A percentile compares a stretch with the other conserved stretches of the same genome.
phyloP scores from a whole-genome alignment of 2,329 filamentous ascomycete species.

The Paraphoma sp. region DNA sequence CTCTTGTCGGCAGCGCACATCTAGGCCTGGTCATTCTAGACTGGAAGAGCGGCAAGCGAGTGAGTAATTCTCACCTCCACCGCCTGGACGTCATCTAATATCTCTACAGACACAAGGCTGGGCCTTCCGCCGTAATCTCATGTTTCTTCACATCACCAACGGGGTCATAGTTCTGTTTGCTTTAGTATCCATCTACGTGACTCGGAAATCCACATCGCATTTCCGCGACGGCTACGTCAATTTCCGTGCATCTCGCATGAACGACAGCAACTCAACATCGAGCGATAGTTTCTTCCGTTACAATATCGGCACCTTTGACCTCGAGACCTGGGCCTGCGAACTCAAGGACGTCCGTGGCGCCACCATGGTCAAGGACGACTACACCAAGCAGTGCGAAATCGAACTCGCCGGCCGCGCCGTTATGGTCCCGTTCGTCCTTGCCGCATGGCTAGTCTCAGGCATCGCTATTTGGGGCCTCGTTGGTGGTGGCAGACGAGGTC shows the following conservation, averaged over 20 bases:
- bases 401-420: constrained; percentile 37
- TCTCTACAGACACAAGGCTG: constrained; percentile 34
- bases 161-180: constrained; percentile 37
- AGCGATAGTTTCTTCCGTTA: constrained; percentile 31
- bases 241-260: constrained; percentile 23
- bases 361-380: constrained; percentile 34
- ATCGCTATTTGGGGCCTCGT: constrained; percentile 32
- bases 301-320: constrained; percentile 42
- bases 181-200: constrained; percentile 38
- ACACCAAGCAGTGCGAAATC: constrained; percentile 34
- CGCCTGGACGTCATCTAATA: neutral
- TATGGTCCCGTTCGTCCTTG: constrained; percentile 38
- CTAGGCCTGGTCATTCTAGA: constrained; percentile 30
- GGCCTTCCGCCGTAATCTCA: constrained; percentile 42
- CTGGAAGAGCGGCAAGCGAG: constrained; percentile 34
- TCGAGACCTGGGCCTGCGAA: constrained; percentile 46
- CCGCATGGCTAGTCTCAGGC: constrained; percentile 24
- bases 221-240: constrained; percentile 36
- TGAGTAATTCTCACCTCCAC: constrained; percentile 4
- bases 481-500: constrained; percentile 22
- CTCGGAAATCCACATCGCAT: constrained; percentile 37
- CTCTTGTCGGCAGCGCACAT: constrained; percentile 28
- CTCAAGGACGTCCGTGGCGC: constrained; percentile 29
- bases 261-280: constrained; percentile 9
- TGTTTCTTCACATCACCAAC: constrained; percentile 42